A percentile compares a stretch with the other conserved stretches of the same genome.
Conservation (phyloP, 768 basidiomycete genomes). For the Mrakia gelida region DNA sequence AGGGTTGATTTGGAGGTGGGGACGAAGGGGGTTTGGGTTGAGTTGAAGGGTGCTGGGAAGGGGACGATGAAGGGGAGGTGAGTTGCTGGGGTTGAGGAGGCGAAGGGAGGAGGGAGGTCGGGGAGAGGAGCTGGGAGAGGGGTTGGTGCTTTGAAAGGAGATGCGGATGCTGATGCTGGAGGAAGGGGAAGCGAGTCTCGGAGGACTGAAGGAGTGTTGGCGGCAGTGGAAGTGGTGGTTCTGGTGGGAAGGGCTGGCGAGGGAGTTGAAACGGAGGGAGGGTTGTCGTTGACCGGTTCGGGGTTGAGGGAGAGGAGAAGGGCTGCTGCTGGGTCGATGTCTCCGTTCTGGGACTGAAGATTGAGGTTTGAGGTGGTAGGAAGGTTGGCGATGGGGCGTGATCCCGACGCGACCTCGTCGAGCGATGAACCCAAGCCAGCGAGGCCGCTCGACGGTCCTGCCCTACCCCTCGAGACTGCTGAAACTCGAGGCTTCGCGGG, state of each 20-base stretch:
- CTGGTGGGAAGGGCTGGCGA: neutral
- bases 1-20: neutral
- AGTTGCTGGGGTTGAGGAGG: neutral
- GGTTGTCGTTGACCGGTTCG: neutral
- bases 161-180: neutral
- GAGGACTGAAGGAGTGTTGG: neutral
- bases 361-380: neutral
- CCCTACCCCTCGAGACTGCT: neutral
- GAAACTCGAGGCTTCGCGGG: neutral
- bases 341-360: neutral
- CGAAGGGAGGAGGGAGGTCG: neutral
- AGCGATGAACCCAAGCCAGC: neutral
- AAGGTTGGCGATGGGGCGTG: neutral
- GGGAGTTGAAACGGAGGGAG: neutral
- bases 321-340: neutral
- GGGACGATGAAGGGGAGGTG: constrained; percentile 12
- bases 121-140: neutral
- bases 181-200: neutral
- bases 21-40: neutral
- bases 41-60: constrained; percentile 7
- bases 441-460: neutral
- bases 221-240: neutral
- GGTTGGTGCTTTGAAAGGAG: neutral
- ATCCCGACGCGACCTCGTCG: neutral
- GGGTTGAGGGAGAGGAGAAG: neutral